Evolutionary conservation across 2,329 filamentous ascomycete genomes (phyloP).

Genomic region (Trichoderma guizhouense): DNA sequence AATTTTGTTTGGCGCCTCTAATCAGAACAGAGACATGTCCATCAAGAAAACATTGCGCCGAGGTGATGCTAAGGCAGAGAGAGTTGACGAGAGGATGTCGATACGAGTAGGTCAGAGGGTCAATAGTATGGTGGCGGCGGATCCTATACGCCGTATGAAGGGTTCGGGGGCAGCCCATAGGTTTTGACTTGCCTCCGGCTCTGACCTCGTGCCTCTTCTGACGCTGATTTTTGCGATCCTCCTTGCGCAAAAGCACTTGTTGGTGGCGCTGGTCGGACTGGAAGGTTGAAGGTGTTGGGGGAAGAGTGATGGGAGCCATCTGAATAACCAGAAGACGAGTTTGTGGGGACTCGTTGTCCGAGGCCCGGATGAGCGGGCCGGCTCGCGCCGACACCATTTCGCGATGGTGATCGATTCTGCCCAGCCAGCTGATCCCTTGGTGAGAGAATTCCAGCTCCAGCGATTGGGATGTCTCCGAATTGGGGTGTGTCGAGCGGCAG

Average conservation of each 20-base stretch:
- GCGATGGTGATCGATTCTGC: slow-evolving; percentile 50
- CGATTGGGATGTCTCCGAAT: slow-evolving; percentile 69
- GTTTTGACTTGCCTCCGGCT: slow-evolving; percentile 49
- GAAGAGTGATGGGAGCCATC: slow-evolving; percentile 41
- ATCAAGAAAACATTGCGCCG: slow-evolving; percentile 31
- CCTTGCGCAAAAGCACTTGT: slow-evolving; percentile 55
- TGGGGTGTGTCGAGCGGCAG: slow-evolving; percentile 59
- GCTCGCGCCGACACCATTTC: slow-evolving; percentile 45
- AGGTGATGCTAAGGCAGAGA: slow-evolving; percentile 31
- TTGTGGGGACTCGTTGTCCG: slow-evolving; percentile 50
- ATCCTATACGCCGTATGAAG: slow-evolving; percentile 33
- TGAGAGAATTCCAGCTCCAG: slow-evolving; percentile 52
- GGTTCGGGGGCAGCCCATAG: slow-evolving; percentile 48
- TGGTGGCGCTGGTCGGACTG: slow-evolving; percentile 60
- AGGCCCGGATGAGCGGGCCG: slow-evolving; percentile 51
- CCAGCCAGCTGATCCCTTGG: slow-evolving; percentile 49
- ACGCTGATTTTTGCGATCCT: slow-evolving; percentile 55
- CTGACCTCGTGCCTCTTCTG: slow-evolving; percentile 52
- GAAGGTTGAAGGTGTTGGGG: slow-evolving; percentile 57
- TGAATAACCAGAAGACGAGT: slow-evolving; percentile 43
- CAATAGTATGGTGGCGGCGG: slow-evolving; percentile 6
- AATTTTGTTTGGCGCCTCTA: not conserved
- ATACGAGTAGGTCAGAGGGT: not conserved
- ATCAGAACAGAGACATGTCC: not conserved
- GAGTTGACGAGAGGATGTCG: slow-evolving; percentile 19